These are phyloP conservation scores for Aureobasidium leucospermi DNA, from an alignment of 2,329 filamentous ascomycete species.

Conservation along the genomic window DNA sequence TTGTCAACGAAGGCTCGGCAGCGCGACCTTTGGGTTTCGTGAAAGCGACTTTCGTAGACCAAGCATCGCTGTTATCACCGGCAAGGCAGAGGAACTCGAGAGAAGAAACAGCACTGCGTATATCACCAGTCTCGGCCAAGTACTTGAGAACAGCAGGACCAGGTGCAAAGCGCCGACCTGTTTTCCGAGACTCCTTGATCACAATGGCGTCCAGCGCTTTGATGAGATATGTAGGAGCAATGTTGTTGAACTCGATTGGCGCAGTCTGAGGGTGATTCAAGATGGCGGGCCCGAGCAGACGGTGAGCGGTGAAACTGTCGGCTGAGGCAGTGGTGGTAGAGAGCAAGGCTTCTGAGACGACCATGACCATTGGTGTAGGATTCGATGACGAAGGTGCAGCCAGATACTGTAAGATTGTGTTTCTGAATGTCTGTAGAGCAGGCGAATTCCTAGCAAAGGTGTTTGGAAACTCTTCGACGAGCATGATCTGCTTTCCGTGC, in stretches of 20 bases:
- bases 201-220: conserved; percentile 79
- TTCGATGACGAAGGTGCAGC: conserved; percentile 37
- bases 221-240: conserved; percentile 76
- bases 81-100: conserved; percentile 88
- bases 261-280: conserved; percentile 70
- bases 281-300: conserved; percentile 80
- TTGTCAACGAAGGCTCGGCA: conserved; percentile 56
- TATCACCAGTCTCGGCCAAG: conserved; percentile 81
- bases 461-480: conserved; percentile 46
- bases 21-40: conserved; percentile 56
- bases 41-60: conserved; percentile 67
- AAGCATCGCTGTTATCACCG: conserved; percentile 64
- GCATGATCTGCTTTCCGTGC: conserved; percentile 32
- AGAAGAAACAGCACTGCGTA: conserved; percentile 84
- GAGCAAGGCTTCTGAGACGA: conserved; percentile 84
- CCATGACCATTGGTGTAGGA: conserved; percentile 56
- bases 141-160: conserved; percentile 70
- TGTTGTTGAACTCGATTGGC: conserved; percentile 84
- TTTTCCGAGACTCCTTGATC: conserved; percentile 75
- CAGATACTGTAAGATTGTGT: conserved; percentile 67
- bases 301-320: conserved; percentile 88
- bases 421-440: conserved; percentile 52
- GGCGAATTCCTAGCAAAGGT: conserved; percentile 39
- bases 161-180: conserved; percentile 66
- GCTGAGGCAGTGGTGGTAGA: conserved; percentile 77